Evolutionary conservation across 129 eudicot species (phyloP), one percentile per base, ranked within the genome.

Genomic region (Flaveria robusta): DNA sequence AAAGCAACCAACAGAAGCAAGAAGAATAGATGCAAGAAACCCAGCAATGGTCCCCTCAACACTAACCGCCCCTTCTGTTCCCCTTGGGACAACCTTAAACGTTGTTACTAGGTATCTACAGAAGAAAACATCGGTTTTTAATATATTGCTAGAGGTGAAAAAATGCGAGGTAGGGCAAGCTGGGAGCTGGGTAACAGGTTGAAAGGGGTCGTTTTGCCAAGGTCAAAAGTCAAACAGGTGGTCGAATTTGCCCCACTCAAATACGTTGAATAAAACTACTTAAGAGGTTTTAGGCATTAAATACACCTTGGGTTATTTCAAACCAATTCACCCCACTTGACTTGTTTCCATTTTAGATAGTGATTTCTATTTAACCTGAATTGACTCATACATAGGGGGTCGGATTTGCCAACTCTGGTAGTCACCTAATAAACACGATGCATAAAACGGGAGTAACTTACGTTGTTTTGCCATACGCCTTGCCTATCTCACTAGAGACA

Each of bases 401-500:
- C 26, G 24, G 49, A 70, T 23, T 29, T 49, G 11, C n/a, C 37
- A 45, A 14, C 3, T 24, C 59, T 22, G 24, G n/a, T 14, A 24
- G 12, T 16, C 0, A 56, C 55, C 39, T 68, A 50, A 10, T 34
- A 29, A 23, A 55, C 10, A 22, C 64, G 68, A 49, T 7, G 67
- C 83, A 16, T 76, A 15, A 62, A 62, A 67, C 37, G 27, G 43
- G 49, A 37, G 12, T 72, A 15, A 83, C 99, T 85, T 49, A 95
- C 96, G 99, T 89, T 73, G 96, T 91, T 85, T 81, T 86, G 16
- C 97, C 99, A 34, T 87, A 95, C 37, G 99, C 99, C 72, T 91
- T 95, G 54, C 99, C 99, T 68, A 95, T 91, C 87, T 95, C 99
- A 82, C 97, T 95, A 14, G 99, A 91, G 74, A 95, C 97, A 3